Evolutionary conservation across 495 filamentous ascomycete species (phyloP).

Genomic region (Collariella sp.): DNA sequence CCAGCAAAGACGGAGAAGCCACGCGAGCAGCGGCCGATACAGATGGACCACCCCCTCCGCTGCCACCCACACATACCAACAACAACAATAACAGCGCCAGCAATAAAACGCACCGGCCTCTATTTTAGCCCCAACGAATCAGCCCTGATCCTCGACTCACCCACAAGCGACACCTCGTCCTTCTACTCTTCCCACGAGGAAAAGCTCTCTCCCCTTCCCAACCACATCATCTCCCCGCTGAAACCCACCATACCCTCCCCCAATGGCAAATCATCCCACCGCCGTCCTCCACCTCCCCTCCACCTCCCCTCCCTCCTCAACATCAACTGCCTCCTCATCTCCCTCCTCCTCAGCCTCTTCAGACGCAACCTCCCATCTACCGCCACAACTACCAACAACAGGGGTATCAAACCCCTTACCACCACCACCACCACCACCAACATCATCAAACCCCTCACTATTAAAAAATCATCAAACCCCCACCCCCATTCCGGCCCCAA

Average conservation of each 20-base stretch:
- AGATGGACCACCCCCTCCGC: neutral
- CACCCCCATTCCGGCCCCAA: constrained; percentile 19
- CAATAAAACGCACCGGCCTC: constrained; percentile 3
- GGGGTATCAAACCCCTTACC: constrained; percentile 19
- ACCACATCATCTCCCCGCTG: constrained; percentile 6
- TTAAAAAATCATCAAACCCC: neutral
- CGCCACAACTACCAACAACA: neutral
- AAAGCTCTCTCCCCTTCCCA: constrained; percentile 10
- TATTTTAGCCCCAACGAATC: constrained; percentile 39
- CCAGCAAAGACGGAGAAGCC: constrained; percentile 20
- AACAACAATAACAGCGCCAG: neutral
- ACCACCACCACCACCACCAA: constrained; percentile 18
- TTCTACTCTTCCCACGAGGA: constrained; percentile 7
- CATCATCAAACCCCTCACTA: constrained; percentile 25
- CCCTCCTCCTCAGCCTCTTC: constrained; percentile 20
- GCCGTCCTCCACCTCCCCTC: constrained; percentile 23
- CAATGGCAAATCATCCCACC: constrained; percentile 45
- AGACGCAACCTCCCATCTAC: constrained; percentile 11
- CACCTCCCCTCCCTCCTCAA: constrained; percentile 21
- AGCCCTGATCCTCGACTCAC: constrained; percentile 41
- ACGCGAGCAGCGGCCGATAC: constrained; percentile 20
- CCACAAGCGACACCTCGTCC: constrained; percentile 20
- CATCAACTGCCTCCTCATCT: neutral
- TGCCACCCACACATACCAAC: neutral
- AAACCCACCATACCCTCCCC: constrained; percentile 33